These are phyloP conservation scores for Aschersonia sp. DNA, from an alignment of 2,329 filamentous ascomycete species.

Conservation along the genomic window DNA sequence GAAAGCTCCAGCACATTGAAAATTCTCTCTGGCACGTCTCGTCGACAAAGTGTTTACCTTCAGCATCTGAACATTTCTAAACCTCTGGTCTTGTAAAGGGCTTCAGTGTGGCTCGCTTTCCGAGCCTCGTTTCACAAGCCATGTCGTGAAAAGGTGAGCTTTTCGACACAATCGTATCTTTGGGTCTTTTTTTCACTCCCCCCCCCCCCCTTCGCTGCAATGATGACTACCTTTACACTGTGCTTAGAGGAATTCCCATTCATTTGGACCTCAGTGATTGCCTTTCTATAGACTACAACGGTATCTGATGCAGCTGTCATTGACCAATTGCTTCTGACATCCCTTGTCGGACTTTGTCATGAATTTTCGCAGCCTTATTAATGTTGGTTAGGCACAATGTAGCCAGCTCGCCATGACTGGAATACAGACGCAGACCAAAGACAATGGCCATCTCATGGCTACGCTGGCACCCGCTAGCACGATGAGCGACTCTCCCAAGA, in stretches of 20 bases:
- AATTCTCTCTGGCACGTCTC: no score
- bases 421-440: conserved; percentile 12
- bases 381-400: conserved; percentile 30
- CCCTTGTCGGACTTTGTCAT: not conserved
- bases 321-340: not conserved
- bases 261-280: conserved; percentile 46
- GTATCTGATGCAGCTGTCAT: conserved; percentile 62
- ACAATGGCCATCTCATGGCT: conserved; percentile 5
- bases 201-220: conserved; percentile 11
- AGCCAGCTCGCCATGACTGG: conserved; percentile 27
- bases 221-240: conserved; percentile 47
- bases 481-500: conserved; percentile 9
- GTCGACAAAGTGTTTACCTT: no score
- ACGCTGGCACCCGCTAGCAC: conserved; percentile 5
- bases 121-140: no score
- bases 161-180: no score
- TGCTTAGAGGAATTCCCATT: conserved; percentile 42
- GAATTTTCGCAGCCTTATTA: not conserved
- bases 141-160: no score
- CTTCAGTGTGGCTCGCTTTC: no score
- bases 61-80: no score
- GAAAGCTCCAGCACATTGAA: no score
- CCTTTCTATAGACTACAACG: conserved; percentile 83
- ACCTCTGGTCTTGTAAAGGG: no score
- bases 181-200: not conserved